Evolutionary conservation across 352 stramenopile genomes (phyloP).

Genomic region (Hyaloperonospora arabidopsidis): DNA sequence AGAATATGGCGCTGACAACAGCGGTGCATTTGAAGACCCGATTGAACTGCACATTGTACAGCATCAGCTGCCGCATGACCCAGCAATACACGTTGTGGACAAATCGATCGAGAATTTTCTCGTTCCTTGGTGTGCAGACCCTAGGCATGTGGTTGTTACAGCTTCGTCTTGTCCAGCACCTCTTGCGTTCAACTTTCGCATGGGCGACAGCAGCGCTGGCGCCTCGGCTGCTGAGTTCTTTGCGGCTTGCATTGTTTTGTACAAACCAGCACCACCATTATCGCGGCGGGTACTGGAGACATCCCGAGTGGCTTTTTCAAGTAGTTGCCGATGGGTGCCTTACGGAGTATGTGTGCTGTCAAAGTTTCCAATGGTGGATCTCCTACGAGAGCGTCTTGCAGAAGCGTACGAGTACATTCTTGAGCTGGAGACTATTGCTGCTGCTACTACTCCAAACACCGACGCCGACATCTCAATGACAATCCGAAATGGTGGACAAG

Average conservation of each 20-base stretch:
- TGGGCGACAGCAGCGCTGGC: slow-evolving; percentile 58
- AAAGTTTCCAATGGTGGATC: slow-evolving; percentile 74
- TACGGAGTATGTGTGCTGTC: slow-evolving; percentile 78
- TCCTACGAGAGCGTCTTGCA: slow-evolving; percentile 67
- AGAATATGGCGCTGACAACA: slow-evolving; percentile 11
- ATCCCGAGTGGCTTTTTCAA: slow-evolving; percentile 37
- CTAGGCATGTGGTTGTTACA: slow-evolving; percentile 36
- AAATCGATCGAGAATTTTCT: slow-evolving; percentile 72
- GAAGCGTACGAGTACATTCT: slow-evolving; percentile 81
- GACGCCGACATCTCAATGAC: slow-evolving; percentile 13
- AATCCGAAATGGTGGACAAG: slow-evolving; percentile 15
- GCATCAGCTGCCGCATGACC: slow-evolving; percentile 45
- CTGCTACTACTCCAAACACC: slow-evolving; percentile 15
- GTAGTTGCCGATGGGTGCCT: slow-evolving; percentile 54
- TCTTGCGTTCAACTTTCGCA: slow-evolving; percentile 68
- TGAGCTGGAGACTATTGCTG: slow-evolving; percentile 52
- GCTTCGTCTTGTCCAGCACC: slow-evolving; percentile 42
- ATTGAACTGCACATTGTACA: slow-evolving; percentile 46
- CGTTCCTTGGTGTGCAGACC: slow-evolving; percentile 48
- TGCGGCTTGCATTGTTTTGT: slow-evolving; percentile 70
- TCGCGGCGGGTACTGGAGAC: slow-evolving; percentile 54
- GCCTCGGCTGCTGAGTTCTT: slow-evolving; percentile 64
- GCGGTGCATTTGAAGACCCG: slow-evolving; percentile 22
- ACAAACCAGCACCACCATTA: slow-evolving; percentile 61
- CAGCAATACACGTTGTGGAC: slow-evolving; percentile 37